phyloP scores from a whole-genome alignment of 2,329 filamentous ascomycete genomes.

The Scedosporium minutisporum region DNA sequence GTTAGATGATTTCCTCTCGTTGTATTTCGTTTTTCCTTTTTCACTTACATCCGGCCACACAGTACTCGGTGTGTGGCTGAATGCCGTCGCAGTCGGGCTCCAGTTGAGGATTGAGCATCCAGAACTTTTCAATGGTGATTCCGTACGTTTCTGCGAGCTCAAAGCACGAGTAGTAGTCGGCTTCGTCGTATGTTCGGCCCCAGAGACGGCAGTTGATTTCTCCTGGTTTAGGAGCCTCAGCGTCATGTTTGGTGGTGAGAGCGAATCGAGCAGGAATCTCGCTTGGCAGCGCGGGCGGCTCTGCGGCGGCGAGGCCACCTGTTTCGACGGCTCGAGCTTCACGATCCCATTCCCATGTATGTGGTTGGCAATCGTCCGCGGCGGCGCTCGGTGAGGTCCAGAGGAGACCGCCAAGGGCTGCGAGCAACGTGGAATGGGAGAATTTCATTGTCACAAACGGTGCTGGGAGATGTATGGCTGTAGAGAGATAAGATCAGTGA shows the following conservation, averaged over 20 bases:
- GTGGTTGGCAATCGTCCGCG: conserved; percentile 9
- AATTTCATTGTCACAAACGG: too few relatives aligned
- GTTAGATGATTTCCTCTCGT: not conserved
- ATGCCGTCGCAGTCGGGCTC: conserved; percentile 18
- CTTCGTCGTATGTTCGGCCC: conserved; percentile 7
- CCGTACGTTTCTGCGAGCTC: conserved; percentile 13
- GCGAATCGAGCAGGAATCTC: not conserved
- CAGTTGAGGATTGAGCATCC: conserved; percentile 18
- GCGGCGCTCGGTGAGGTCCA: not conserved
- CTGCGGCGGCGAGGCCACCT: too few relatives aligned
- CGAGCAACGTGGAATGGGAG: not conserved
- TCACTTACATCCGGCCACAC: conserved; percentile 19
- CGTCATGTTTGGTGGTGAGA: not conserved
- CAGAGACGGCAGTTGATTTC: conserved; percentile 15
- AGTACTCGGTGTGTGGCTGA: conserved; percentile 18
- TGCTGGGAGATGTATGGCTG: too few relatives aligned
- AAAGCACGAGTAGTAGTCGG: conserved; percentile 19
- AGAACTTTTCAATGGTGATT: conserved; percentile 16
- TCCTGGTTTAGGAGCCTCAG: conserved; percentile 6
- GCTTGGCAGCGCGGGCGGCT: too few relatives aligned
- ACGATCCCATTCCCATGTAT: conserved; percentile 3
- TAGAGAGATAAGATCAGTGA: too few relatives aligned
- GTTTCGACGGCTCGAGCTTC: not conserved
- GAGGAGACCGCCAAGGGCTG: not conserved
- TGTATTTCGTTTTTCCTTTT: not conserved